These are phyloP conservation scores for Russula sp. DNA, from an alignment of 768 basidiomycete genomes.

Conservation along the genomic window DNA sequence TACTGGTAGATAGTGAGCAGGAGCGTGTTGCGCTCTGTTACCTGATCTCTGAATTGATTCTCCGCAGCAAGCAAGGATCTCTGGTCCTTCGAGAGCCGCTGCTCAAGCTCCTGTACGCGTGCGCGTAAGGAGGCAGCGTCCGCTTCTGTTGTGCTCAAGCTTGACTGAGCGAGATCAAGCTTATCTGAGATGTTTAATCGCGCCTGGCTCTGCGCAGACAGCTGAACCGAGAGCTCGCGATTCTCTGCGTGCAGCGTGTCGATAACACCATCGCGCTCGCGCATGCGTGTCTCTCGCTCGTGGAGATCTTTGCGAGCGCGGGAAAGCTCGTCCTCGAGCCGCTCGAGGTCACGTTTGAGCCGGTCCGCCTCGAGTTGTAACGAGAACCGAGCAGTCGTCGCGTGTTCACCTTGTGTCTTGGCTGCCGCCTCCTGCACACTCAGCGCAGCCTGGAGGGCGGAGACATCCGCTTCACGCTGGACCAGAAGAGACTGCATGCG, in stretches of 20 bases:
- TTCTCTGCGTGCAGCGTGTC: constrained; percentile 76
- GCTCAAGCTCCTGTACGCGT: constrained; percentile 69
- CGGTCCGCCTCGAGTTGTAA: constrained; percentile 87
- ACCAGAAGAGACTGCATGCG: constrained; percentile 55
- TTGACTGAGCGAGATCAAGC: constrained; percentile 62
- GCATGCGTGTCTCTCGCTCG: constrained; percentile 52
- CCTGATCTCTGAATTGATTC: constrained; percentile 80
- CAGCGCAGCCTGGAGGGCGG: constrained; percentile 64
- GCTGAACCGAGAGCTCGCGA: constrained; percentile 68
- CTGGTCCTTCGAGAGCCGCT: constrained; percentile 75
- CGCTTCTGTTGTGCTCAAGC: constrained; percentile 55
- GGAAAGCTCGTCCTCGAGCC: constrained; percentile 70
- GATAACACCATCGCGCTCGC: constrained; percentile 64
- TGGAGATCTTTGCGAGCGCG: constrained; percentile 64
- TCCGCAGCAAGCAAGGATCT: constrained; percentile 62
- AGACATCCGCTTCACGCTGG: constrained; percentile 71
- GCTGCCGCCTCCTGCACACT: constrained; percentile 66
- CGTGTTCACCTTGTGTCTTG: constrained; percentile 74
- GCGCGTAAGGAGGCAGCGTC: constrained; percentile 56
- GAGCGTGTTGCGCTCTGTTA: constrained; percentile 89
- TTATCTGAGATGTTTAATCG: constrained; percentile 83
- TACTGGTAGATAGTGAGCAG: constrained; percentile 91
- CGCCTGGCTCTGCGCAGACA: constrained; percentile 83
- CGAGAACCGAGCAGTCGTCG: constrained; percentile 75
- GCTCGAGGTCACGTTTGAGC: constrained; percentile 73